phyloP scores from a whole-genome alignment of 208 protist genomes.

The Wallacemonas sp. region DNA sequence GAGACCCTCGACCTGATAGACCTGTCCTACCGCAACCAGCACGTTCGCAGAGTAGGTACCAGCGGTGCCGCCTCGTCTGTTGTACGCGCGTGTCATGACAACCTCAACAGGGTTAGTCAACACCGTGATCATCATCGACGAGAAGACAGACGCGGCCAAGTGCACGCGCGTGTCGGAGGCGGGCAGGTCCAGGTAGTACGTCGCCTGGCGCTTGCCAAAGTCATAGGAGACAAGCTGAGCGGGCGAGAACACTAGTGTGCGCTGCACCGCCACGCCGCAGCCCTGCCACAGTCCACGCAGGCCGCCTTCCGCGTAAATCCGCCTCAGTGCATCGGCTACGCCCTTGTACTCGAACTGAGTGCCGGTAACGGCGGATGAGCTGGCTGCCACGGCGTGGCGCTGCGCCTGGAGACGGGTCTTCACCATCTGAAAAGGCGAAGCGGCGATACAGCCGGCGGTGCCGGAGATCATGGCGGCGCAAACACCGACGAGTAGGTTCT shows the following conservation, averaged over 20 bases:
- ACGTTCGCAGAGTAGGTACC: conserved; percentile 34
- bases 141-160: conserved; percentile 29
- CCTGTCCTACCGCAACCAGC: conserved; percentile 22
- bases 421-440: conserved; percentile 60
- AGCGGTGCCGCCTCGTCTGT: conserved; percentile 14
- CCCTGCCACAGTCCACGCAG: conserved; percentile 54
- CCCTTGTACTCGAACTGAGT: conserved; percentile 53
- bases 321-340: conserved; percentile 33
- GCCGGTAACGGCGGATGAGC: conserved; percentile 28
- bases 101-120: conserved; percentile 66
- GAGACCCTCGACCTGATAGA: conserved; percentile 62
- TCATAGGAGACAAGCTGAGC: conserved; percentile 63
- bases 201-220: conserved; percentile 21
- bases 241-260: conserved; percentile 38
- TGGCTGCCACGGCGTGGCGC: conserved; percentile 8
- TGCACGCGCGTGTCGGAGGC: conserved; percentile 48
- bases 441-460: conserved; percentile 34
- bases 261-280: conserved; percentile 28
- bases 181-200: conserved; percentile 5
- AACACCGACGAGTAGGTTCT: conserved; percentile 2
- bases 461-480: conserved; percentile 30
- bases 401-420: conserved; percentile 76
- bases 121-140: conserved; percentile 23
- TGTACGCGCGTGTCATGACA: conserved; percentile 69
- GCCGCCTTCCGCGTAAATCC: conserved; percentile 36